These are phyloP conservation scores for Yarrowia osloensis DNA, from an alignment of 805 yeast species.

Conservation along the genomic window DNA sequence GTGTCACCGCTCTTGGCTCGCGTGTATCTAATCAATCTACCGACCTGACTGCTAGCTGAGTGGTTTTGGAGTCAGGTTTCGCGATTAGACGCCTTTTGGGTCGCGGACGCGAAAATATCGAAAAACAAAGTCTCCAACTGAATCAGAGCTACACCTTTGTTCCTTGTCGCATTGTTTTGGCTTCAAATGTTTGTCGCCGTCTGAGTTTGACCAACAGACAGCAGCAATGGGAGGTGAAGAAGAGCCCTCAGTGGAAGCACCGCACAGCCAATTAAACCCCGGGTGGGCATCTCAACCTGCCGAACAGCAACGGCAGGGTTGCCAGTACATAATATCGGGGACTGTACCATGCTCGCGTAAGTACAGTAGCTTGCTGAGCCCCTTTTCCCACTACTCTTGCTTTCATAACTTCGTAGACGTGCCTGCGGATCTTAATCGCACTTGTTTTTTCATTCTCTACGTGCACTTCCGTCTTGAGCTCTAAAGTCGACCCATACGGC, in stretches of 20 bases:
- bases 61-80: neutral
- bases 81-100: neutral
- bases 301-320: neutral
- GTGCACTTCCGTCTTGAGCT: conserved; percentile 27
- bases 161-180: conserved; percentile 11
- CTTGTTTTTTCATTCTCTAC: neutral
- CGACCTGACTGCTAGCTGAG: too few relatives aligned
- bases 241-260: neutral
- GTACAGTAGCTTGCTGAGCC: neutral
- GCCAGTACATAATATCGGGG: neutral
- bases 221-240: neutral
- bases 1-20: neutral
- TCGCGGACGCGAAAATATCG: neutral
- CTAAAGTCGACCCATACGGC: conserved; percentile 25
- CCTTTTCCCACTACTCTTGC: neutral
- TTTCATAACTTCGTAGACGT: neutral
- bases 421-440: neutral
- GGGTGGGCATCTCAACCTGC: neutral
- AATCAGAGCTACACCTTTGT: conserved; percentile 4
- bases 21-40: neutral
- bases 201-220: neutral
- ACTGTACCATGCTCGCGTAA: neutral
- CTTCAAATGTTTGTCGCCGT: neutral
- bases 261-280: neutral
- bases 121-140: neutral